Conservation (phyloP, 2,329 filamentous ascomycete species). For the Colletotrichum euphorbiae region DNA sequence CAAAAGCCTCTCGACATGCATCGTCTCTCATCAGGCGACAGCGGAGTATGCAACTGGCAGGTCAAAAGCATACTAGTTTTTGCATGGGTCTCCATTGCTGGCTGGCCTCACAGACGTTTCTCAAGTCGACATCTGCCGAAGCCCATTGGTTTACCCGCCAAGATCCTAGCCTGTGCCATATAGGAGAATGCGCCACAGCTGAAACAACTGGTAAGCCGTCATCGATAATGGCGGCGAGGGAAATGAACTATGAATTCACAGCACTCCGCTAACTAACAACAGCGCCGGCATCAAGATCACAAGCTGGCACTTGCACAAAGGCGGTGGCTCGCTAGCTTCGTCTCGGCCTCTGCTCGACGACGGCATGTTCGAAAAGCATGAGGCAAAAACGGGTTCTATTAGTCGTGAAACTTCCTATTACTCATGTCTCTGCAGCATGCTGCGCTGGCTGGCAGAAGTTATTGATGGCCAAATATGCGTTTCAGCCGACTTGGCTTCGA, state of each 20-base stretch:
- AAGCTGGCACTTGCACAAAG: constrained; percentile 32
- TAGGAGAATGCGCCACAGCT: constrained; percentile 52
- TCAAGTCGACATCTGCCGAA: constrained; percentile 13
- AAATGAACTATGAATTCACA: constrained; percentile 8
- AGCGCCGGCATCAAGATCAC: constrained; percentile 24
- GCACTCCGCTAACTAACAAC: not conserved
- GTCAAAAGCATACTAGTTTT: not conserved
- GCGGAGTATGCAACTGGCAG: constrained; percentile 24
- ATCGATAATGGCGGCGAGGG: constrained; percentile 23
- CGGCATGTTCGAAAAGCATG: constrained; percentile 2
- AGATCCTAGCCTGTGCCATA: constrained; percentile 45
- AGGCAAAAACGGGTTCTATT: not conserved
- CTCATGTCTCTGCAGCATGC: constrained; percentile 30
- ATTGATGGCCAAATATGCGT: constrained; percentile 20
- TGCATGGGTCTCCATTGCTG: constrained; percentile 40
- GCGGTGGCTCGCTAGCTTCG: constrained; percentile 27
- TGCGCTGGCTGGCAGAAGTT: not conserved
- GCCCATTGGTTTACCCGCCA: constrained; percentile 46
- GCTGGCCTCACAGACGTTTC: constrained; percentile 43
- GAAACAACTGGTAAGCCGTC: constrained; percentile 43
- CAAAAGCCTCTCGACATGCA: constrained; percentile 19
- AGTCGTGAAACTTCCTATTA: constrained; percentile 22
- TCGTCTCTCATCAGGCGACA: constrained; percentile 29
- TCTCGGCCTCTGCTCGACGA: constrained; percentile 29
- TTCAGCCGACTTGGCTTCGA: constrained; percentile 20